Base-by-base conservation (phyloP, 257 asterid species). In the Marsdenia floribunda region DNA sequence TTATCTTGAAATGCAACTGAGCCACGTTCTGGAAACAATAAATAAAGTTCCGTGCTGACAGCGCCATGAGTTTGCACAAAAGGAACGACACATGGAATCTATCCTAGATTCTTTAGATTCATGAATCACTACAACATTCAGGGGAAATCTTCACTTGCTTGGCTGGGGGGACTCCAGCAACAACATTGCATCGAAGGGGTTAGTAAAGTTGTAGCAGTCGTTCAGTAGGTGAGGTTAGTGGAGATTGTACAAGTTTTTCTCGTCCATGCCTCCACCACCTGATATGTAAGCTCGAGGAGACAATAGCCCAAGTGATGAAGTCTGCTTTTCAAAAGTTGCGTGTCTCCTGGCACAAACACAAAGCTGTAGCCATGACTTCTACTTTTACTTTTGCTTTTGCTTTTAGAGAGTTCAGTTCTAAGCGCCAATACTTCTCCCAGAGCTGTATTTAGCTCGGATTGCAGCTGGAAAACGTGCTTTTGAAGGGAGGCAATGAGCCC, bases 401-500 rank as follows among this genome's bases (percentile, higher is more conserved):
- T 86, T 77, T 26, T 53, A 15, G 87, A 78, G 15, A 84, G 76
- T 75, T 79, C 84, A 29, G 74, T 42, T 73, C 73, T 77, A 54
- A 84, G 87, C 22, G 79, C 75, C 72, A 77, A 35, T 33, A 75
- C 73, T 73, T 83, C 78, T 72, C 83, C 84, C 19, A 76, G 65
- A 76, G 80, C 84, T 72, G 80, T 76, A 47, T 82, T 80, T 66
- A 86, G 69, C 75, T 82, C 77, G 18, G 81, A 68, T 61, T 84
- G 88, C 65, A 86, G 64, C 73, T 72, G 82, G 46, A 80, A 21
- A 11, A 86, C 65, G 13, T 63, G 81, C 42, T 65, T 82, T 67
- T 84, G 90, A 66, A 86, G 84, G 47, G 83, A 63, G 0, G 88
- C 74, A 49, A 86, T 81, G 35, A 82, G 63, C 6, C 83, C 80